Percentiles rank a stretch among this genome's conserved stretches.
phyloP scores from a whole-genome alignment of 805 yeast species.

The Scheffersomyces spartinae region DNA sequence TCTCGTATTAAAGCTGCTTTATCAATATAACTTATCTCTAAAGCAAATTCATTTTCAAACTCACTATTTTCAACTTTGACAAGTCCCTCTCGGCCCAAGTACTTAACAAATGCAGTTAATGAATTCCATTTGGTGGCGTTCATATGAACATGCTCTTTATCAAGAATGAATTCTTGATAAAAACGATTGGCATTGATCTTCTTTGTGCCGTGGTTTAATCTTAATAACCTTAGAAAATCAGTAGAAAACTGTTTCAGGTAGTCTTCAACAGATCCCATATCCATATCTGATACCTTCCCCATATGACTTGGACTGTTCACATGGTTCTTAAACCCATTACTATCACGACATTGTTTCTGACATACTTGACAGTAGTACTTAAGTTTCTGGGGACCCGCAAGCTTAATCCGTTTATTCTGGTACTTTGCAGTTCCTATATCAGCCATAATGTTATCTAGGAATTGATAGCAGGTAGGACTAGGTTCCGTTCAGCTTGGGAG shows the following conservation, averaged over 20 bases:
- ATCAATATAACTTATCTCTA: conserved; percentile 21
- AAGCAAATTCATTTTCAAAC: conserved; percentile 23
- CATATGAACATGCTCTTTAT: conserved; percentile 80
- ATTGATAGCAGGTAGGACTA: background rate
- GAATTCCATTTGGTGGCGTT: conserved; percentile 77
- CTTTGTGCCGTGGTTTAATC: conserved; percentile 72
- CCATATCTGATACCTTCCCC: conserved; percentile 39
- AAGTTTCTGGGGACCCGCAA: conserved; percentile 76
- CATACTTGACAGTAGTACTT: conserved; percentile 88
- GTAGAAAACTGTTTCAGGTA: conserved; percentile 49
- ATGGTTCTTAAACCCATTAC: conserved; percentile 90
- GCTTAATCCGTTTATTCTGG: conserved; percentile 65
- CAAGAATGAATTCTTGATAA: conserved; percentile 78
- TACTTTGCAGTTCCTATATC: conserved; percentile 44
- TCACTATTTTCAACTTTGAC: conserved; percentile 35
- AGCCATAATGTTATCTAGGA: conserved; percentile 10
- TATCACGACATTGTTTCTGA: conserved; percentile 88
- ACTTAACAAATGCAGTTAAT: conserved; percentile 54
- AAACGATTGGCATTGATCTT: conserved; percentile 69
- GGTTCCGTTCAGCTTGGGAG: too few relatives aligned
- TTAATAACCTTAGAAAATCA: conserved; percentile 54
- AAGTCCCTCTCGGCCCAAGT: conserved; percentile 44
- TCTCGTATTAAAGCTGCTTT: conserved; percentile 1
- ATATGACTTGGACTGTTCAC: conserved; percentile 71
- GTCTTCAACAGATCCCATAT: conserved; percentile 38